Base-by-base conservation (phyloP, 2,329 filamentous ascomycete species). In the Fusarium sp. region DNA sequence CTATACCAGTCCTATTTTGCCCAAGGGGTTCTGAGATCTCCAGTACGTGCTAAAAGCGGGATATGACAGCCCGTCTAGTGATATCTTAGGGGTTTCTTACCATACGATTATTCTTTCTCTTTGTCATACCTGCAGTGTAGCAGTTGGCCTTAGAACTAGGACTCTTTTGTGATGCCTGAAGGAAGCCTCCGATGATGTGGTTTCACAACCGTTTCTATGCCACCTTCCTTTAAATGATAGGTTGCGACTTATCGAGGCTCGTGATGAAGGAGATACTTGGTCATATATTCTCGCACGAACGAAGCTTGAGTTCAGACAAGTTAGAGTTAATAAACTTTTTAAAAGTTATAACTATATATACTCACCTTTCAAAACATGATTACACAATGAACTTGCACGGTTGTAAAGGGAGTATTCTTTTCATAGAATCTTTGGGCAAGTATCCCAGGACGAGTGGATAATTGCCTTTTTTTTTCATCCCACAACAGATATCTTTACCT, bases 71-170 rank as follows among this genome's bases (percentile, higher is more conserved):
- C 8, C 10, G 42, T 43, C 11, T 23, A 31, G 18, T 29, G 29
- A 11, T 7, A 29, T 42, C 18, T 23, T 9, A 17, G 35, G 35
- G 29, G 6, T 17, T 43, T 43, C 33, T 23, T 20, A 20, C 31
- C 8, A 13, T 51, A 43, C 15, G 48, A 21, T 31, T 51, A 20
- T n/a, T 15, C 17, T 43, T 29, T 51, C 25, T 43, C 15, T 31
- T 50, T 51, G 36, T 31, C 23, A 43, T 43, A 29, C n/a, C n/a
- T n/a, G n/a, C 11, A 42, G 23, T 43, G 48, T 25, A 42, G 35
- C 21, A 50, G 23, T n/a, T n/a, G 10, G n/a, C 13, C 27, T 11
- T 42, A n/a, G 15, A 50, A 11, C 13, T 11, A 29, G 36, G 17
- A 27, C 35, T 29, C 35, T 21, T 50, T 15, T 29, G 15, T 42